phyloP scores from a whole-genome alignment of 2,329 filamentous ascomycete genomes.

The Penicillium sp. region DNA sequence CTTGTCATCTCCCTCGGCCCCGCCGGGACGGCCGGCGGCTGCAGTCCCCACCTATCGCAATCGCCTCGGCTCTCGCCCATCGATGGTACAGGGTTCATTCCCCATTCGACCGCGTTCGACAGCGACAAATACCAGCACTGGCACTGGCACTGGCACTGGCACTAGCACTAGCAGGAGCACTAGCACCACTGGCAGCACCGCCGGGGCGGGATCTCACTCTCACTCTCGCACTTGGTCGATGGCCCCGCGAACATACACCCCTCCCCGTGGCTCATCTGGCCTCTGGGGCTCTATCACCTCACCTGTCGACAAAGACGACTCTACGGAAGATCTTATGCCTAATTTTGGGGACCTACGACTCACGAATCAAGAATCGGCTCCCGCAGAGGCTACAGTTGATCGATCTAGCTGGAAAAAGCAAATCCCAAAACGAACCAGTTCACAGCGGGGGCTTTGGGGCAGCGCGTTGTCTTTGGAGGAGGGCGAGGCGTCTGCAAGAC shows the following conservation, averaged over 20 bases:
- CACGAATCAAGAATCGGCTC: slow-evolving; percentile 18
- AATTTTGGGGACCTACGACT: slow-evolving; percentile 39
- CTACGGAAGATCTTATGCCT: slow-evolving; percentile 37
- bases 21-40: slow-evolving; percentile 24
- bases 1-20: slow-evolving; percentile 28
- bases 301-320: slow-evolving; percentile 22
- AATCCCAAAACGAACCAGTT: slow-evolving; percentile 34
- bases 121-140: background rate
- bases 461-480: slow-evolving; percentile 35
- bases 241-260: slow-evolving; percentile 24
- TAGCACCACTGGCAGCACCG: slow-evolving; percentile 7
- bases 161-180: background rate
- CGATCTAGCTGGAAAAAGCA: slow-evolving; percentile 21
- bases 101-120: slow-evolving; percentile 24
- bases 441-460: slow-evolving; percentile 45
- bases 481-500: slow-evolving; percentile 32
- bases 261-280: slow-evolving; percentile 32
- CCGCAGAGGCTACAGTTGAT: slow-evolving; percentile 9
- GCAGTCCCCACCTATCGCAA: slow-evolving; percentile 38
- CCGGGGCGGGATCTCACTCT: slow-evolving; percentile 12
- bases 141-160: background rate
- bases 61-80: slow-evolving; percentile 33
- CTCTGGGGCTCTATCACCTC: slow-evolving; percentile 41
- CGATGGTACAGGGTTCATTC: slow-evolving; percentile 32
- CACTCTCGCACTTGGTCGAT: slow-evolving; percentile 29